Percentiles rank a stretch among this genome's conserved stretches.
phyloP scores from a whole-genome alignment of 2,329 filamentous ascomycete species.

The Fusarium napiforme region DNA sequence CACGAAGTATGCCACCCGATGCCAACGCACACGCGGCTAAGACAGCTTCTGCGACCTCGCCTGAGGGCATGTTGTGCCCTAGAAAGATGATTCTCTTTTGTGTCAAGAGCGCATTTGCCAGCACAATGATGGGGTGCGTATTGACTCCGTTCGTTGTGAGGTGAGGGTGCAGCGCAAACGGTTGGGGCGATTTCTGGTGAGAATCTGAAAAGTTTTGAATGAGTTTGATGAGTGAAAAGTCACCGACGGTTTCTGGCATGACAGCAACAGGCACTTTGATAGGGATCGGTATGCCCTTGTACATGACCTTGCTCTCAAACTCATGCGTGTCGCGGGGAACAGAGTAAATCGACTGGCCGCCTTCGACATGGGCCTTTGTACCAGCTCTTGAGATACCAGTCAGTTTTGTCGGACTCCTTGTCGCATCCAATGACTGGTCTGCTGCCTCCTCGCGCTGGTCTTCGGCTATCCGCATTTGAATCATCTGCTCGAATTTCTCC shows the following conservation, averaged over 20 bases:
- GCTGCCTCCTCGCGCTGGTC: conserved; percentile 61
- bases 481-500: conserved; percentile 97
- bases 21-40: conserved; percentile 94
- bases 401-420: conserved; percentile 58
- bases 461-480: conserved; percentile 80
- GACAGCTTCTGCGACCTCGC: conserved; percentile 97
- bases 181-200: conserved; percentile 83
- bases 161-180: conserved; percentile 88
- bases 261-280: conserved; percentile 95
- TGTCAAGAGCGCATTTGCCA: conserved; percentile 93
- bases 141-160: conserved; percentile 89
- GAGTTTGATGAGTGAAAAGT: conserved; percentile 96
- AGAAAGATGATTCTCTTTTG: conserved; percentile 97
- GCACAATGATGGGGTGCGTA: conserved; percentile 94
- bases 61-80: conserved; percentile 93
- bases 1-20: conserved; percentile 89
- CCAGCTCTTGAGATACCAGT: conserved; percentile 68
- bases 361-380: conserved; percentile 70
- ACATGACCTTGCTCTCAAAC: conserved; percentile 94
- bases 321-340: conserved; percentile 96
- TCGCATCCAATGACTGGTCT: conserved; percentile 55
- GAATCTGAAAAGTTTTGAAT: conserved; percentile 92
- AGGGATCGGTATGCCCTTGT: conserved; percentile 95
- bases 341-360: conserved; percentile 71
- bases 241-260: conserved; percentile 94